Evolutionary conservation across 2,329 filamentous ascomycete genomes (phyloP), one percentile per base, ranked within the genome.

Genomic region (Trichocomaceae sp.): DNA sequence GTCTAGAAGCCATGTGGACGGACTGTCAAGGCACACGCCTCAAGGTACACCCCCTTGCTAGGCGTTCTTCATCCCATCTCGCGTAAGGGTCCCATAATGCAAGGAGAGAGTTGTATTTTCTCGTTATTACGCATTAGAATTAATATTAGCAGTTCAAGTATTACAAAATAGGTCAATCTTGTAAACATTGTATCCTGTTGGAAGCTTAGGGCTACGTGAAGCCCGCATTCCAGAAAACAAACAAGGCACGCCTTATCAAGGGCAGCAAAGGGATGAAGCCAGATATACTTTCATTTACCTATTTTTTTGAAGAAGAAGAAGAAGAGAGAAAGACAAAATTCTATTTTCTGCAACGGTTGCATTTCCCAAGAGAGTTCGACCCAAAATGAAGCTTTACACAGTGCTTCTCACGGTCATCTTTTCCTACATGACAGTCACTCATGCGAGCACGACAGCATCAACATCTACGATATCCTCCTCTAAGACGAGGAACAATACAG

Each of bases 221-320:
- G 22, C 19, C 41, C 15, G 29, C 50, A 52, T 52, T 52, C 50
- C 50, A 45, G 9, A 13, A 22, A 22, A 13, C 5, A 46, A 45
- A 50, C 37, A 50, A 44, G 48, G 48, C 37, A 50, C 42, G 26
- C n/a, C 20, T 37, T 46, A 52, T 37, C 41, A 46, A 52, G 50
- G 50, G 41, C 39, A 33, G 5, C 22, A 2, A 50, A 31, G 29
- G 50, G 33, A 52, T 46, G 50, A 52, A 31, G 50, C 44, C 50
- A 52, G 26, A 37, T 52, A 46, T 46, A 26, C 50, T 17, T 29
- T 23, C 10, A 6, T 12, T 8, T 23, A 1, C 6, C 35, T 46
- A 4, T 15, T 31, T 22, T 46, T 39, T 15, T 1, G 12, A 35
- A 35, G 31, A 15, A 15, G 13, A 35, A 5, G 12, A 5, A 35